A percentile compares a stretch with the other conserved stretches of the same genome.
Evolutionary conservation across 345 rosid species (phyloP).

Genomic region (Zanthoxylum bungeanum): DNA sequence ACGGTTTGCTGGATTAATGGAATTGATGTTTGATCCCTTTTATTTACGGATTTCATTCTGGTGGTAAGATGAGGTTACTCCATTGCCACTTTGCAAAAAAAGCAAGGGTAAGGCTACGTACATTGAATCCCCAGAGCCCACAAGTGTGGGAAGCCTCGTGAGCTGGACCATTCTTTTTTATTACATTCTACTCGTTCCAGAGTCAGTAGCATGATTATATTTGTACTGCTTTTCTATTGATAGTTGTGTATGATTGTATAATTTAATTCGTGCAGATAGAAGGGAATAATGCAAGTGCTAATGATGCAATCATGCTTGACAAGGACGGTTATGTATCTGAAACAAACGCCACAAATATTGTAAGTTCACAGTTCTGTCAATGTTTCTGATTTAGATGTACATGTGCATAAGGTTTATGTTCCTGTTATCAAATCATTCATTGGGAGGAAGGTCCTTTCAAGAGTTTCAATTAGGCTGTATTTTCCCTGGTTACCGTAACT

Average conservation of each 20-base stretch:
- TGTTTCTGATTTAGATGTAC: neutral
- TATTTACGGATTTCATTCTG: no score
- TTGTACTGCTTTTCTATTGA: conserved; percentile 2
- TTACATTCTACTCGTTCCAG: neutral
- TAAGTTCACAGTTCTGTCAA: conserved; percentile 32
- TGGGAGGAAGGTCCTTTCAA: neutral
- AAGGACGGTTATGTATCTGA: conserved; percentile 90
- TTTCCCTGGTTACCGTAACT: neutral
- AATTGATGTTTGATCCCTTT: no score
- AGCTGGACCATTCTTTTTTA: neutral
- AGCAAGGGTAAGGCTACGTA: no score
- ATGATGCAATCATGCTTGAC: conserved; percentile 90
- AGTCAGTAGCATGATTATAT: neutral
- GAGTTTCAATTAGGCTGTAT: neutral
- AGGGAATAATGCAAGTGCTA: conserved; percentile 71
- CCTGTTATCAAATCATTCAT: neutral
- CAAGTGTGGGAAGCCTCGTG: no score
- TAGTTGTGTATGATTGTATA: neutral
- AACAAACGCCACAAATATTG: conserved; percentile 93
- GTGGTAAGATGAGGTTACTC: no score
- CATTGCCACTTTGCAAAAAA: no score
- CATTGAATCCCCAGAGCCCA: no score
- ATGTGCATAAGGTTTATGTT: neutral
- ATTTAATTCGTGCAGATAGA: conserved; percentile 52
- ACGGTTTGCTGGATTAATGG: neutral